These are phyloP conservation scores for Anisodus tanguticus DNA, from an alignment of 257 asterid genomes.

Conservation along the genomic window DNA sequence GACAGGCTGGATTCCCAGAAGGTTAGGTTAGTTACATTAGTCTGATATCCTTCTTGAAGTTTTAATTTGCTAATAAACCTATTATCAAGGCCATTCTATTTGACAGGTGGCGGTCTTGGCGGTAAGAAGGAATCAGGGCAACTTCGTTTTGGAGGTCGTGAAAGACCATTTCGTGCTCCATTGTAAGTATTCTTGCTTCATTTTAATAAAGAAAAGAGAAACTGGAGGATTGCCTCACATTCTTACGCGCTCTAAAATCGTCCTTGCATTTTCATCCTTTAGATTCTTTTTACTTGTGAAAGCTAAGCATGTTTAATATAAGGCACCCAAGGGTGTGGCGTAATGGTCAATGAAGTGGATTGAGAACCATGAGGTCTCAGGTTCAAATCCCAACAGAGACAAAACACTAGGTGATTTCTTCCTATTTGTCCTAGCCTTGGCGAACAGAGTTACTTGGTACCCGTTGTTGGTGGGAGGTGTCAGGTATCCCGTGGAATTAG, in stretches of 20 bases:
- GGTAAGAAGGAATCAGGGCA: constrained; percentile 99
- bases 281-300: not conserved
- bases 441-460: too few relatives aligned
- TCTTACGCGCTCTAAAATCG: constrained; percentile 66
- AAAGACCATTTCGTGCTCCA: constrained; percentile 52
- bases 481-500: too few relatives aligned
- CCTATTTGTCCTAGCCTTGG: too few relatives aligned
- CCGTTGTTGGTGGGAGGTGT: too few relatives aligned
- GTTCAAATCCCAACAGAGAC: too few relatives aligned
- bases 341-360: too few relatives aligned
- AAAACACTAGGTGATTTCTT: too few relatives aligned
- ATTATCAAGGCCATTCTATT: constrained; percentile 31
- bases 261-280: constrained; percentile 25
- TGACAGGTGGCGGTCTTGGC: constrained; percentile 92
- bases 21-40: constrained; percentile 62
- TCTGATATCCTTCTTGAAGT: constrained; percentile 7
- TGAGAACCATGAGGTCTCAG: too few relatives aligned
- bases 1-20: constrained; percentile 99
- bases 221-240: not conserved
- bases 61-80: constrained; percentile 23
- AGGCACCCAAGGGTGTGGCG: too few relatives aligned
- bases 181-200: constrained; percentile 23
- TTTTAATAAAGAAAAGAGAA: not conserved
- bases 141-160: constrained; percentile 98
- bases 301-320: not conserved